A percentile compares a stretch with the other conserved stretches of the same genome.
phyloP scores from a whole-genome alignment of 2,329 filamentous ascomycete genomes.

The Aspergillus intermedius region DNA sequence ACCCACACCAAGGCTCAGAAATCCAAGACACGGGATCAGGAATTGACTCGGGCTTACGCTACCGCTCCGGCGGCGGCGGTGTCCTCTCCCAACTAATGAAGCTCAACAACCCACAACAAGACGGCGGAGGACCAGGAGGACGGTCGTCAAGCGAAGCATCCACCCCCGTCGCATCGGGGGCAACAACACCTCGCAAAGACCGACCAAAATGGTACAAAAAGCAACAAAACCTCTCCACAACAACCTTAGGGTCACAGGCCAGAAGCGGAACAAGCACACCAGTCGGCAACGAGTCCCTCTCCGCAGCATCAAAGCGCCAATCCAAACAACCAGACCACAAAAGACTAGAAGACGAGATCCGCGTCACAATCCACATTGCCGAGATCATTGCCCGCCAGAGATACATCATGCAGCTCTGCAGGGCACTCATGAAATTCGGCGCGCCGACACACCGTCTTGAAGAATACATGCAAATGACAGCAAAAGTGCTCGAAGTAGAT shows the following conservation, averaged over 20 bases:
- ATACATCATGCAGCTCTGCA: conserved; percentile 78
- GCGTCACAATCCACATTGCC: conserved; percentile 56
- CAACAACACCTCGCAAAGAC: conserved; percentile 5
- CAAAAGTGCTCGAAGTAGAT: conserved; percentile 81
- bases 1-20: conserved; percentile 5
- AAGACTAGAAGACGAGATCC: conserved; percentile 43
- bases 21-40: conserved; percentile 6
- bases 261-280: conserved; percentile 25
- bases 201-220: conserved; percentile 31
- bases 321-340: conserved; percentile 13
- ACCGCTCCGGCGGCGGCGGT: conserved; percentile 23
- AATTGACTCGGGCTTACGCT: conserved; percentile 12
- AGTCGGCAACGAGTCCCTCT: conserved; percentile 20
- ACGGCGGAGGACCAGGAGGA: conserved; percentile 1
- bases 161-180: conserved; percentile 1
- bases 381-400: conserved; percentile 70
- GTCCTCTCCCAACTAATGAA: conserved; percentile 27
- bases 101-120: conserved; percentile 14
- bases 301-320: conserved; percentile 21
- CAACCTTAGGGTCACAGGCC: conserved; percentile 13
- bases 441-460: conserved; percentile 87
- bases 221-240: conserved; percentile 17
- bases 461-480: conserved; percentile 83
- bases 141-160: conserved; percentile 8
- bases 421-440: conserved; percentile 80